Evolutionary conservation across 108 stramenopile genomes (phyloP), one percentile per base, ranked within the genome.

Genomic region (Skeletonema costatum): DNA sequence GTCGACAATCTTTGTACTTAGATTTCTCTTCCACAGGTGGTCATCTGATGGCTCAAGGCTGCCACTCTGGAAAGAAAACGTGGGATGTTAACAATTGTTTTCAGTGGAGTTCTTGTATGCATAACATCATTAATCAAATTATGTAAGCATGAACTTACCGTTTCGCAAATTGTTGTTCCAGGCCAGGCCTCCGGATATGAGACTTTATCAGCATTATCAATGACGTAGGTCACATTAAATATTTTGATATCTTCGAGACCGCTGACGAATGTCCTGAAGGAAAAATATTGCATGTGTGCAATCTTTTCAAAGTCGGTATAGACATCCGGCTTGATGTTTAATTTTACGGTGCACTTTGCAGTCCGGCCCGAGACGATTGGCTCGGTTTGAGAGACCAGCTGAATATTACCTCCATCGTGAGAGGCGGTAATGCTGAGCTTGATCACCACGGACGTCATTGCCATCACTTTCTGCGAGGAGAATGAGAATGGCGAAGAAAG

Each of bases 401-500:
- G 68, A 69, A 92, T 89, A 80, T 94, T 94, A 2, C 91, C 93
- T 19, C 93, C 91, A 66, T 94, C 93, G 77, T 89, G 92, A 42
- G 88, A 64, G 73, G 88, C 85, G 63, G 87, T 88, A 60, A 94
- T 89, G 77, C 84, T 78, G 33, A 90, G 66, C 61, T 76, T 68
- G 11, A 69, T 42, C 31, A 25, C 50, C 19, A 7, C 2, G 50
- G 50, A 51, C 21, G 53, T 25, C 53, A 56, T 56, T 5, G 50
- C 0, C 19, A 11, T 12, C 11, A 12, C 12, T 11, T 41, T 41
- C 2, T 41, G 25, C 25, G 25, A 25, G 25, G 25, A 25, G 25
- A 25, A 25, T 25, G 0, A 25, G 25, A 25, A 0, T 25, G 25
- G 25, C 25, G 25, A 25, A 25, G 25, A 25, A 25, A 25, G 33